Conservation (phyloP, 1,284 basidiomycete species). For the Retiboletus fuscus region DNA sequence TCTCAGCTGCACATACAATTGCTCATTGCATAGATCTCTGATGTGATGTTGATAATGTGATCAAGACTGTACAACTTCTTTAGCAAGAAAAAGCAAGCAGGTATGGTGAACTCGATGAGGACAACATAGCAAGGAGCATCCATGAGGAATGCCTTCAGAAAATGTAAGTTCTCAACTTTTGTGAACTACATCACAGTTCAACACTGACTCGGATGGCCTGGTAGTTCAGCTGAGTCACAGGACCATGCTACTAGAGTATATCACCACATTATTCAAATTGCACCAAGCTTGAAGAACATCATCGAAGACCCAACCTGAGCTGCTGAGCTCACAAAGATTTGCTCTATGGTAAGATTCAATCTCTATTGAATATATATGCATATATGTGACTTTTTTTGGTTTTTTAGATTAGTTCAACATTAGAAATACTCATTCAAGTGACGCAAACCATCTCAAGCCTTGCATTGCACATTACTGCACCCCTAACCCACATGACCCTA, state of each 20-base stretch:
- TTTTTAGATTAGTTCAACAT: too few species aligned
- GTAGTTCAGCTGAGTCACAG: background rate
- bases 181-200: background rate
- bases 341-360: background rate
- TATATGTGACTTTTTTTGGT: too few species aligned
- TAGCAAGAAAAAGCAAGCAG: constrained; percentile 2
- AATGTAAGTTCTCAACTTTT: background rate
- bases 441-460: too few species aligned
- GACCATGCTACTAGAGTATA: background rate
- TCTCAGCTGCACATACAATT: background rate
- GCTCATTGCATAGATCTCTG: constrained; percentile 10
- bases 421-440: too few species aligned
- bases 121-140: background rate
- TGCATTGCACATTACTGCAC: too few species aligned
- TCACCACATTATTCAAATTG: background rate
- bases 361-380: background rate
- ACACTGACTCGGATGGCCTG: background rate
- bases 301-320: background rate
- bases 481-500: too few species aligned
- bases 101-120: constrained; percentile 6
- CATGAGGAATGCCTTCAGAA: background rate
- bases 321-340: background rate
- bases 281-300: background rate
- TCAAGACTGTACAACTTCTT: background rate
- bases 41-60: constrained; percentile 2